Evolutionary conservation across 2,329 filamentous ascomycete genomes (phyloP), one percentile per base, ranked within the genome.

Genomic region (Aspergillus hortae): DNA sequence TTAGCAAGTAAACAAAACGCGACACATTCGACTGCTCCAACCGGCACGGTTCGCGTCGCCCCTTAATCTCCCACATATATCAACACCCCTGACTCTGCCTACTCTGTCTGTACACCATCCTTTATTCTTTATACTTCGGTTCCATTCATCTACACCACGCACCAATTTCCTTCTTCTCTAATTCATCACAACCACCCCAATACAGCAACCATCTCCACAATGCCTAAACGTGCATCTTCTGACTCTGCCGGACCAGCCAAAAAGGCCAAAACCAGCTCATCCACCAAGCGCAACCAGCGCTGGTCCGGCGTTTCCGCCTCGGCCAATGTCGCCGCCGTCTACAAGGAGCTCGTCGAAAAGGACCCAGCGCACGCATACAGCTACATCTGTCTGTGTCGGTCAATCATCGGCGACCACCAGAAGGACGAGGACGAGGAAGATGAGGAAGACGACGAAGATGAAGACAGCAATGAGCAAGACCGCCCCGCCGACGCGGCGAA

Each of bases 261-360:
- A 35, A 46, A 35, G 10, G 12, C 32, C 17, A 25, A 3, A 33
- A 46, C 23, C 21, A 4, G 15, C 7, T 30, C 27, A 30, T 9
- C 23, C 27, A 41, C 40, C 40, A 17, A 21, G 11, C 40, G 40
- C 15, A 25, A 15, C 32, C 15, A 56, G 15, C 65, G 66, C 46
- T 73, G 69, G 68, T 55, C 67, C 2, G 52, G 46, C 6, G 58
- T 70, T 10, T 74, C 70, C 5, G 69, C 50, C 23, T 72, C 72
- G 4, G 65, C 59, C 30, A 73, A 73, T 51, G 59, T 63, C 14
- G 69, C 71, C 14, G 35, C 27, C 5, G 19, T 21, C 9, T 55
- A 52, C 17, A 23, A 41, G 14, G 6, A 17, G 6, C 40, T 36
- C 21, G 35, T 48, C 15, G 25, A 21, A 9, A 25, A 47, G 15